These are phyloP conservation scores for Magnolia kwangsiensis DNA, from an alignment of 164 flowering plant species.

Conservation along the genomic window DNA sequence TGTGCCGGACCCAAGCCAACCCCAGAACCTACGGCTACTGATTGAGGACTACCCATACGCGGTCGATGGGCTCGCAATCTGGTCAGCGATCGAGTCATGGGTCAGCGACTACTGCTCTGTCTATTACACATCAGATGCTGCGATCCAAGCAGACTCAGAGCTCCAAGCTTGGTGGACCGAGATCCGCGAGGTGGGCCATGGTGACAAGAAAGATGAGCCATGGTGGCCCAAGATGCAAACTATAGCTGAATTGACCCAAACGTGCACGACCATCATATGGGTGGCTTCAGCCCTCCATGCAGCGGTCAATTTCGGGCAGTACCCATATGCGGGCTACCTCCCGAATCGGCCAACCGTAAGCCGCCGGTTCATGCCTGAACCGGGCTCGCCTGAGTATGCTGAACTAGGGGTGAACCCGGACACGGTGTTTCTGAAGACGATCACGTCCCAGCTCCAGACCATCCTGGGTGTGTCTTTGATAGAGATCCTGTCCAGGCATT, in stretches of 20 bases:
- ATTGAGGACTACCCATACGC: slow-evolving; percentile 87
- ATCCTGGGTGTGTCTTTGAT: slow-evolving; percentile 70
- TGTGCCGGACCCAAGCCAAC: slow-evolving; percentile 46
- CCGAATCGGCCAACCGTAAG: slow-evolving; percentile 84
- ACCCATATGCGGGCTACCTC: slow-evolving; percentile 79
- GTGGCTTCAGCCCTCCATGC: slow-evolving; percentile 90
- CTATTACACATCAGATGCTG: slow-evolving; percentile 55
- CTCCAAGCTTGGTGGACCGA: slow-evolving; percentile 90
- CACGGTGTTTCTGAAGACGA: slow-evolving; percentile 52
- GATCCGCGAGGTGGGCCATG: slow-evolving; percentile 64
- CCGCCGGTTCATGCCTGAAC: slow-evolving; percentile 79
- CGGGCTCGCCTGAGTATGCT: slow-evolving; percentile 57
- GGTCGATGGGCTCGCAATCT: slow-evolving; percentile 81
- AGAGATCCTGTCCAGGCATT: slow-evolving; percentile 74
- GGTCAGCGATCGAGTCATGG: slow-evolving; percentile 82
- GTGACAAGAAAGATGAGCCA: slow-evolving; percentile 64
- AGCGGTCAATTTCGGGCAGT: slow-evolving; percentile 88
- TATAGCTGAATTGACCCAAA: slow-evolving; percentile 38
- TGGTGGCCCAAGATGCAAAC: slow-evolving; percentile 83
- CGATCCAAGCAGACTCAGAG: slow-evolving; percentile 50
- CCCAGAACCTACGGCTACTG: slow-evolving; percentile 58
- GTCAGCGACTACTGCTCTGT: slow-evolving; percentile 63
- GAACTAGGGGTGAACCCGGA: slow-evolving; percentile 67
- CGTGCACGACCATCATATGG: slow-evolving; percentile 81
- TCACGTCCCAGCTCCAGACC: slow-evolving; percentile 67